phyloP scores from a whole-genome alignment of 257 asterid genomes.

The Fraxinus americana region DNA sequence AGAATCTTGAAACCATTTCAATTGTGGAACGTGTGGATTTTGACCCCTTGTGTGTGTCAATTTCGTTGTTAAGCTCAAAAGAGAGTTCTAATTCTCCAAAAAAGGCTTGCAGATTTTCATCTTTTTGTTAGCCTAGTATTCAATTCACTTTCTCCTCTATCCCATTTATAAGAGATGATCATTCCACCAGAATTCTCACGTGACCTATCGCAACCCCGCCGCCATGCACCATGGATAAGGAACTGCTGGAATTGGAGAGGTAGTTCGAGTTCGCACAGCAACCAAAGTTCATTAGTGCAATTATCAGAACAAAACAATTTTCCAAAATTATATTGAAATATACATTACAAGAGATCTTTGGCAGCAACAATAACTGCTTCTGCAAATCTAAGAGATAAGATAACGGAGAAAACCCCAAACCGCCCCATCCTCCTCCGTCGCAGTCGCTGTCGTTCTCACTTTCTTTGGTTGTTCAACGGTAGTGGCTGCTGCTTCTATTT shows the following conservation, averaged over 20 bases:
- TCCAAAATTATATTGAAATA: too few species aligned
- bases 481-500: too few species aligned
- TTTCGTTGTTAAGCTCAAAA: too few species aligned
- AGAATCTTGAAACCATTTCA: too few species aligned
- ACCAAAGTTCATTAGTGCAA: slow-evolving; percentile 79
- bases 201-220: background rate
- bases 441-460: too few species aligned
- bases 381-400: too few species aligned
- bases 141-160: background rate
- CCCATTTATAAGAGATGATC: slow-evolving; percentile 26
- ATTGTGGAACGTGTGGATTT: too few species aligned
- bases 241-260: slow-evolving; percentile 81
- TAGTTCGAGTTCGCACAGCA: slow-evolving; percentile 93
- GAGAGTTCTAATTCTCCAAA: background rate
- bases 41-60: background rate
- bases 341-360: too few species aligned
- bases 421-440: too few species aligned
- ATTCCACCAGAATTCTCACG: slow-evolving; percentile 11
- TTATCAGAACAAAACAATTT: slow-evolving; percentile 74
- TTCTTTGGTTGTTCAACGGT: too few species aligned
- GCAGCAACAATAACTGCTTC: too few species aligned
- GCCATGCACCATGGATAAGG: slow-evolving; percentile 84
- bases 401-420: too few species aligned
- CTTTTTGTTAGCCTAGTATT: background rate
- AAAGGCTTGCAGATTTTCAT: background rate